These are phyloP conservation scores for Fusarium luffae DNA, from an alignment of 2,329 filamentous ascomycete species.

Conservation along the genomic window DNA sequence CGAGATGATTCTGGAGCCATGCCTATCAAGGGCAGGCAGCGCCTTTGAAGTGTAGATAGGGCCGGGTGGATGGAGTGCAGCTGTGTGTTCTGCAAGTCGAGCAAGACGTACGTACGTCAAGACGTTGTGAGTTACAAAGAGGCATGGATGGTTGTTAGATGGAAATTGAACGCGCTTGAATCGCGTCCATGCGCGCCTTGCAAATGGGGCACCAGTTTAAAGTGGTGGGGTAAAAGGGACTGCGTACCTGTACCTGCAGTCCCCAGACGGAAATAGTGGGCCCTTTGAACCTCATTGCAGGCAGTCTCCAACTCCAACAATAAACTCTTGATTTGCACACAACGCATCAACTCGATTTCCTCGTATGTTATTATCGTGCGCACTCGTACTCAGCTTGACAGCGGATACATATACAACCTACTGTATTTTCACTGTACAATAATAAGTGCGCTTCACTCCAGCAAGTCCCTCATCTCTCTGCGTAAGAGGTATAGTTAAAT, in stretches of 20 bases:
- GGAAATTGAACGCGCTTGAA: conserved; percentile 36
- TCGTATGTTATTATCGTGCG: background rate
- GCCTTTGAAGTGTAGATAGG: background rate
- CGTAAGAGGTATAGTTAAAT: no score
- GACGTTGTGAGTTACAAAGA: background rate
- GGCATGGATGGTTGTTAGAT: conserved; percentile 1
- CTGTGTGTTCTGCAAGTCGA: background rate
- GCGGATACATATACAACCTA: background rate
- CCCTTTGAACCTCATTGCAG: background rate
- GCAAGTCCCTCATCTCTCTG: background rate
- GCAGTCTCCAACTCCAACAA: background rate
- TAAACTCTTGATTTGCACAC: background rate
- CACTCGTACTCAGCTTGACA: background rate
- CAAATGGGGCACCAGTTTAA: conserved; percentile 36
- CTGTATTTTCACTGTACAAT: background rate
- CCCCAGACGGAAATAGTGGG: background rate
- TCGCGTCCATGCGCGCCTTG: conserved; percentile 39
- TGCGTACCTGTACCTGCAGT: background rate
- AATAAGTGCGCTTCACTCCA: background rate
- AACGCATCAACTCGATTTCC: background rate
- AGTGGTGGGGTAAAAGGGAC: conserved; percentile 39
- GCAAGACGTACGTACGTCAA: background rate
- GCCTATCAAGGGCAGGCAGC: conserved; percentile 3
- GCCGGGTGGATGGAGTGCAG: background rate
- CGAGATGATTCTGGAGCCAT: conserved; percentile 49